A percentile compares a stretch with the other conserved stretches of the same genome.
These are phyloP conservation scores for Kandelia obovata DNA, from an alignment of 345 rosid genomes.

Conservation along the genomic window DNA sequence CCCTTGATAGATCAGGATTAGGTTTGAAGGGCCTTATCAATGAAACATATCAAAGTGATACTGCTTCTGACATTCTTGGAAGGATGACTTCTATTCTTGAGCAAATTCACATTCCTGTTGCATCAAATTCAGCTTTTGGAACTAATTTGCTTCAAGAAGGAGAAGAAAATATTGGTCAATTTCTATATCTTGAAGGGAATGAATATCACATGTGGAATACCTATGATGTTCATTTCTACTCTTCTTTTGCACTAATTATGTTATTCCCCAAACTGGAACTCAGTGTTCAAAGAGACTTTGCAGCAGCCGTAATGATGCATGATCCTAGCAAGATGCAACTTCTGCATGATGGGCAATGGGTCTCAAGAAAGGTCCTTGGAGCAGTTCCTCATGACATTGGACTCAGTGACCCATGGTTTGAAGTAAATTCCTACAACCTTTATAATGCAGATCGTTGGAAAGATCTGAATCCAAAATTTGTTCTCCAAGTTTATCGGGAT, in stretches of 20 bases:
- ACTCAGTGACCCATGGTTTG: conserved; percentile 80
- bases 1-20: conserved; percentile 61
- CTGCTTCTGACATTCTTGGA: conserved; percentile 60
- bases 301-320: conserved; percentile 88
- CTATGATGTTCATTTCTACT: conserved; percentile 89
- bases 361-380: conserved; percentile 76
- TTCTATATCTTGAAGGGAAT: conserved; percentile 84
- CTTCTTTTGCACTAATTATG: conserved; percentile 82
- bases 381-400: conserved; percentile 97
- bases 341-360: conserved; percentile 59
- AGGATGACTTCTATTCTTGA: conserved; percentile 67
- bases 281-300: conserved; percentile 88
- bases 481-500: conserved; percentile 88
- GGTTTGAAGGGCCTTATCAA: conserved; percentile 31
- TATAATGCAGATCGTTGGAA: conserved; percentile 81
- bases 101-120: conserved; percentile 53
- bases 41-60: conserved; percentile 36
- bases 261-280: conserved; percentile 88
- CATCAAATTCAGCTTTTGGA: conserved; percentile 80
- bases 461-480: conserved; percentile 91
- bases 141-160: conserved; percentile 81
- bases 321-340: conserved; percentile 69
- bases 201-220: conserved; percentile 98
- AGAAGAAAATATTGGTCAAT: conserved; percentile 93
- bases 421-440: conserved; percentile 70